Conservation (phyloP, 441 rosid genomes). For the Euphorbia schlechtendalii region DNA sequence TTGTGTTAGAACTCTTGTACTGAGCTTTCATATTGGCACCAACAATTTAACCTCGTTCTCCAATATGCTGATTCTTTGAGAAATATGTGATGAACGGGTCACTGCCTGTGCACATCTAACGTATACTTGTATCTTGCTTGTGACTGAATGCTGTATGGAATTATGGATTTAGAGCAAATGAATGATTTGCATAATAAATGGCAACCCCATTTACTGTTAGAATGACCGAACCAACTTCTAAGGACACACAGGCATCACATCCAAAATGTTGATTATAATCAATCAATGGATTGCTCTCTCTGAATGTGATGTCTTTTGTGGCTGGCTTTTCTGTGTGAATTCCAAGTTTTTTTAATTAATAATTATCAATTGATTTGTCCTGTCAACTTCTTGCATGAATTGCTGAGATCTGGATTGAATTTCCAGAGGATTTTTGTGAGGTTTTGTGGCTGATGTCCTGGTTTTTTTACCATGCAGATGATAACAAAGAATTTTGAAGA, state of each 20-base stretch:
- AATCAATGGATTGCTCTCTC: background rate
- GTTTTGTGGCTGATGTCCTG: conserved; percentile 9
- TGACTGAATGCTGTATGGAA: background rate
- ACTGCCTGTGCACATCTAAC: background rate
- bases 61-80: background rate
- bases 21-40: background rate
- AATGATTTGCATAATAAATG: background rate
- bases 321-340: background rate
- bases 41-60: no score
- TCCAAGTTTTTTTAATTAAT: background rate
- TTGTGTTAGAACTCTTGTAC: background rate
- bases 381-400: conserved; percentile 1
- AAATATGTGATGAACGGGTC: background rate
- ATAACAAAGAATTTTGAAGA: conserved; percentile 98
- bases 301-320: background rate
- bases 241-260: background rate
- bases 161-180: background rate
- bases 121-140: background rate
- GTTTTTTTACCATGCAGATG: conserved; percentile 53
- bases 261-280: background rate
- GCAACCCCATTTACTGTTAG: background rate
- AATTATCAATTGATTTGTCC: background rate
- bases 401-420: background rate
- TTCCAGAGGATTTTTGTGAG: background rate
- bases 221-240: background rate